A percentile compares a stretch with the other conserved stretches of the same genome.
phyloP scores from a whole-genome alignment of 1,284 basidiomycete genomes.

The Moniliella sp. region DNA sequence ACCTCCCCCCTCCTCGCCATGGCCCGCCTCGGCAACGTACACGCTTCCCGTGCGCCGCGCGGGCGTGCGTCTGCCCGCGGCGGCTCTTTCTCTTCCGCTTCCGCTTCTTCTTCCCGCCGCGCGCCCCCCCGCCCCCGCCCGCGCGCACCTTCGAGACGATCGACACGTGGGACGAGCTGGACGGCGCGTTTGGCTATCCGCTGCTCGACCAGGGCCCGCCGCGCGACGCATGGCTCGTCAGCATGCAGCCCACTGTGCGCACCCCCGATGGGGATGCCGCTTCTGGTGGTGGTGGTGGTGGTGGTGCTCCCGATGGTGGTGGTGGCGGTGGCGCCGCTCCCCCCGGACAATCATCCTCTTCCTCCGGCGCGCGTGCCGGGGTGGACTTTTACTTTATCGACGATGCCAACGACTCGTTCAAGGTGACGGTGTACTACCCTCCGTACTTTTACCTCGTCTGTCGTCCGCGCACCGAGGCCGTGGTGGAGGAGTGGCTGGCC shows the following conservation, averaged over 20 bases:
- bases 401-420: conserved; percentile 89
- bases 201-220: conserved; percentile 24
- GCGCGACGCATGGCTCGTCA: conserved; percentile 58
- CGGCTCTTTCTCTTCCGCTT: too few species aligned
- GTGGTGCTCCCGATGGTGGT: too few species aligned
- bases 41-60: too few species aligned
- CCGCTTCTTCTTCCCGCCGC: too few species aligned
- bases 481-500: conserved; percentile 83
- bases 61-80: too few species aligned
- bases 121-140: too few species aligned
- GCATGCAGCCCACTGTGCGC: conserved; percentile 89
- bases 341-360: too few species aligned
- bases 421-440: conserved; percentile 72
- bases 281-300: conserved; percentile 38
- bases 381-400: conserved; percentile 96
- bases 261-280: conserved; percentile 50
- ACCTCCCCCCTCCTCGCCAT: not conserved
- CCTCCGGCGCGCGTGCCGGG: conserved; percentile 19
- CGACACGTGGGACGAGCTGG: conserved; percentile 52
- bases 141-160: conserved; percentile 26
- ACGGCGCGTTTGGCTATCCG: conserved; percentile 71
- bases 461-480: conserved; percentile 58
- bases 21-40: not conserved
- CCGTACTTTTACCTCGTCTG: conserved; percentile 84
- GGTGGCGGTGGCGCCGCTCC: too few species aligned